phyloP scores from a whole-genome alignment of 78 protist species.

The Speleostelium caveatum region DNA sequence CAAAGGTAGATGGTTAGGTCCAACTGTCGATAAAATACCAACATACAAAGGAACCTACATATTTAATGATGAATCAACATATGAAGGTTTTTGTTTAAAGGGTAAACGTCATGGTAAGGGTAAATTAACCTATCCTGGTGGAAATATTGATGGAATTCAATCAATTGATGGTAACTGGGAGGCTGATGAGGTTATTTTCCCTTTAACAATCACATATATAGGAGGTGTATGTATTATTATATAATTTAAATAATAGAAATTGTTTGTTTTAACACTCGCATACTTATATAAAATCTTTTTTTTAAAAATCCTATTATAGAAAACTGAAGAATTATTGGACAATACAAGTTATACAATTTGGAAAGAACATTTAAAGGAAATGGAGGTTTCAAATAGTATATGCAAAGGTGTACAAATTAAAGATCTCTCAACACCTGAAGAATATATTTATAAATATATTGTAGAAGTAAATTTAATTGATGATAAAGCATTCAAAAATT shows the following conservation, averaged over 20 bases:
- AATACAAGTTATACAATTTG: neutral
- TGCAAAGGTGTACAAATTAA: too few relatives aligned
- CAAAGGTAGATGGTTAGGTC: slow-evolving; percentile 7
- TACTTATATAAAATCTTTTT: too few relatives aligned
- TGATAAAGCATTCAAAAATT: neutral
- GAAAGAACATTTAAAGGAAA: neutral
- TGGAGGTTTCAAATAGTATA: neutral
- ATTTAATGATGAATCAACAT: neutral
- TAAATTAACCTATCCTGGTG: neutral
- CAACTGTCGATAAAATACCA: slow-evolving; percentile 10
- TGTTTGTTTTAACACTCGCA: too few relatives aligned
- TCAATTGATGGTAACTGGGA: slow-evolving; percentile 23
- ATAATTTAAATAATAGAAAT: neutral
- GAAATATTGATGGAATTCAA: slow-evolving; percentile 1
- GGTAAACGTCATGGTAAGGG: too few relatives aligned
- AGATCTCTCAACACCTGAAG: neutral
- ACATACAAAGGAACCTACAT: slow-evolving; percentile 17
- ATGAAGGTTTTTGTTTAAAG: slow-evolving; percentile 25
- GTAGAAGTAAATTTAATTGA: neutral
- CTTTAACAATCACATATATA: neutral
- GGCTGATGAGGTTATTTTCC: slow-evolving; percentile 9
- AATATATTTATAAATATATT: neutral
- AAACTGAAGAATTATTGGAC: too few relatives aligned
- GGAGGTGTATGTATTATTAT: neutral
- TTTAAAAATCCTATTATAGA: neutral